Evolutionary conservation across 805 yeast genomes (phyloP).

Genomic region (Kuraishia hungarica): DNA sequence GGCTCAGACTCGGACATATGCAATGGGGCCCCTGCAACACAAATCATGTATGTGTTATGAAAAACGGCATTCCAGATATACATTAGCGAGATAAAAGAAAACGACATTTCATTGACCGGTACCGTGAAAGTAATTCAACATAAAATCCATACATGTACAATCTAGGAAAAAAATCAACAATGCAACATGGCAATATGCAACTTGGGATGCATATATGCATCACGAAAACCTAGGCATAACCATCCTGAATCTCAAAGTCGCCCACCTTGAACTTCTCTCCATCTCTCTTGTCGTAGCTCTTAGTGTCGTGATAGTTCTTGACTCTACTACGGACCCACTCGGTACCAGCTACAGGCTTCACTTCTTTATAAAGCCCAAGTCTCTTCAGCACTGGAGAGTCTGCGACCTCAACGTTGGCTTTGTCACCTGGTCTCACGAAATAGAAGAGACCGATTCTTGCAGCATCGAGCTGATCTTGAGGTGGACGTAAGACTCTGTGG

Average conservation of each 20-base stretch:
- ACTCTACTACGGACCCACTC: slow-evolving; percentile 1
- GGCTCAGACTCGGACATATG: neutral
- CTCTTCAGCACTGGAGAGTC: slow-evolving; percentile 24
- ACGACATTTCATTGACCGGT: neutral
- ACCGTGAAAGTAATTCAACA: neutral
- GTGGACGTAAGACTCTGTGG: slow-evolving; percentile 27
- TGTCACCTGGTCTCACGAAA: slow-evolving; percentile 26
- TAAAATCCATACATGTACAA: neutral
- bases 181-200: neutral
- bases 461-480: slow-evolving; percentile 19
- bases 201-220: neutral
- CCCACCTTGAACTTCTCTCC: slow-evolving; percentile 21
- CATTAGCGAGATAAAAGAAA: too few species aligned
- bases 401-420: slow-evolving; percentile 21
- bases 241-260: slow-evolving; percentile 21
- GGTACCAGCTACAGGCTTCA: neutral
- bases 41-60: neutral
- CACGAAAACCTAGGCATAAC: slow-evolving; percentile 12
- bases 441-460: slow-evolving; percentile 28
- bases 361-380: slow-evolving; percentile 21
- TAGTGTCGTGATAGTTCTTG: slow-evolving; percentile 1
- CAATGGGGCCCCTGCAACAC: neutral
- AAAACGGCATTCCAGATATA: neutral
- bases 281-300: slow-evolving; percentile 12
- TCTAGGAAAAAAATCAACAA: too few species aligned